Percentiles rank a stretch among this genome's conserved stretches.
phyloP scores from a whole-genome alignment of 192 early-diverging fungal genomes.

The Coemansia sp. region DNA sequence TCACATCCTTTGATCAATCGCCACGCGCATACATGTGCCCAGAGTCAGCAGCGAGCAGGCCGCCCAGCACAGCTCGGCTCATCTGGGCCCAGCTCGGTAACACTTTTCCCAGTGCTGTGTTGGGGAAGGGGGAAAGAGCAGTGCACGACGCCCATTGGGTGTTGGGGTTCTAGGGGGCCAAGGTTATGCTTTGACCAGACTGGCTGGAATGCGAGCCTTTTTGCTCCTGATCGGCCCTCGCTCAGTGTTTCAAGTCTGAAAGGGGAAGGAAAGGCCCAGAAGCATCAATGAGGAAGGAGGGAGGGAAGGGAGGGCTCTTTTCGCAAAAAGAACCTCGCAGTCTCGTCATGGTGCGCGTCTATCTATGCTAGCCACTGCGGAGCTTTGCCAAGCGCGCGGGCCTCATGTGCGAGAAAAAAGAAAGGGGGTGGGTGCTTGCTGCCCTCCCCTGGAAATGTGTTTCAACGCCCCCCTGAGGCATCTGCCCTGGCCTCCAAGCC shows the following conservation, averaged over 20 bases:
- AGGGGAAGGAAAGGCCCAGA: background rate
- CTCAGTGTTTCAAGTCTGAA: background rate
- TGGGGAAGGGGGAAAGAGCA: background rate
- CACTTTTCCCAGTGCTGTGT: background rate
- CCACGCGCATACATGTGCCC: too few relatives aligned
- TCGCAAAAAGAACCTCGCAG: too few relatives aligned
- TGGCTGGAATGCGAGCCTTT: background rate
- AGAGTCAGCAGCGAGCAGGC: too few relatives aligned
- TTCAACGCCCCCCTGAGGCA: conserved; percentile 1
- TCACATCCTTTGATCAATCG: too few relatives aligned
- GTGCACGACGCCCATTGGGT: background rate
- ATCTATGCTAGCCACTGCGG: too few relatives aligned
- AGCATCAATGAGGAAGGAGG: too few relatives aligned
- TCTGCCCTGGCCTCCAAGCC: background rate
- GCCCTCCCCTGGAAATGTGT: conserved; percentile 1
- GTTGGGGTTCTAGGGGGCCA: conserved; percentile 4
- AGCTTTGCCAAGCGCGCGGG: background rate
- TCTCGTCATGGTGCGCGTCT: too few relatives aligned
- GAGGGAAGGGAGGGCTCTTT: too few relatives aligned
- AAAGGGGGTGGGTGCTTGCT: background rate
- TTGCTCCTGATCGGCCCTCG: background rate
- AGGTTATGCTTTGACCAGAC: background rate
- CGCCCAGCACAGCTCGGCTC: too few relatives aligned
- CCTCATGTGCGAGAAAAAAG: background rate
- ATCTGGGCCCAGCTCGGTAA: too few relatives aligned